Conservation (phyloP, 2,329 filamentous ascomycete genomes). For the Colletotrichum navitas region DNA sequence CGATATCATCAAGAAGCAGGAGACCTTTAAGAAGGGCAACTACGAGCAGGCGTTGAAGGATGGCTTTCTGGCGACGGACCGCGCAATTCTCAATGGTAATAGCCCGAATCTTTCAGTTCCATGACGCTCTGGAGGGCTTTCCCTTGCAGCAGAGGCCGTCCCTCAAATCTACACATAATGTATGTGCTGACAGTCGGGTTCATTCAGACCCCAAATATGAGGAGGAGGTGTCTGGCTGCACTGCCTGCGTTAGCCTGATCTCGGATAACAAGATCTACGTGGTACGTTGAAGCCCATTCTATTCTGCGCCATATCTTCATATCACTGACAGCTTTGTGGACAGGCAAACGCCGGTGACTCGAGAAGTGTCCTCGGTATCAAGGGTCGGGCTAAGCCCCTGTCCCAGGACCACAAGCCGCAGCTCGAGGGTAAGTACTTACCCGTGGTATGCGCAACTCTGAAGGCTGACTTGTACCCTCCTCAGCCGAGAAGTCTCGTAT, state of each 20-base stretch:
- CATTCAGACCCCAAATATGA: conserved; percentile 90
- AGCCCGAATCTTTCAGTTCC: conserved; percentile 44
- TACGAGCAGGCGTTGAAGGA: conserved; percentile 97
- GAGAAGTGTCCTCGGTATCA: conserved; percentile 93
- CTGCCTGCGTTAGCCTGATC: conserved; percentile 90
- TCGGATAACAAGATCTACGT: conserved; percentile 94
- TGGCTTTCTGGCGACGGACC: conserved; percentile 94
- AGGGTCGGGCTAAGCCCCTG: conserved; percentile 95
- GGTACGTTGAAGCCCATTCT: conserved; percentile 69
- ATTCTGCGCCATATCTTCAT: conserved; percentile 46
- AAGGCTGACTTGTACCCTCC: conserved; percentile 24
- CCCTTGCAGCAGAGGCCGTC: not conserved
- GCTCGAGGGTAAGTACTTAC: conserved; percentile 80
- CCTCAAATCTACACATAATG: not conserved
- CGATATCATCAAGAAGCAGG: conserved; percentile 94
- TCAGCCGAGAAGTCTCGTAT: conserved; percentile 95
- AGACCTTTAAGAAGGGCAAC: conserved; percentile 90
- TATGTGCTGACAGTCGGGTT: conserved; percentile 31
- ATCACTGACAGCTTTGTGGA: conserved; percentile 29
- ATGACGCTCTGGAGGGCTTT: not conserved
- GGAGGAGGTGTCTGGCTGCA: conserved; percentile 98
- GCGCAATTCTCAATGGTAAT: conserved; percentile 93
- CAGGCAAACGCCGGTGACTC: conserved; percentile 98
- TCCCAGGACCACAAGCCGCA: conserved; percentile 99
- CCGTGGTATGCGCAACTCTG: not conserved